Percentiles rank a stretch among this genome's conserved stretches.
These are phyloP conservation scores for Citropsis articulata DNA, from an alignment of 345 rosid genomes.

Conservation along the genomic window DNA sequence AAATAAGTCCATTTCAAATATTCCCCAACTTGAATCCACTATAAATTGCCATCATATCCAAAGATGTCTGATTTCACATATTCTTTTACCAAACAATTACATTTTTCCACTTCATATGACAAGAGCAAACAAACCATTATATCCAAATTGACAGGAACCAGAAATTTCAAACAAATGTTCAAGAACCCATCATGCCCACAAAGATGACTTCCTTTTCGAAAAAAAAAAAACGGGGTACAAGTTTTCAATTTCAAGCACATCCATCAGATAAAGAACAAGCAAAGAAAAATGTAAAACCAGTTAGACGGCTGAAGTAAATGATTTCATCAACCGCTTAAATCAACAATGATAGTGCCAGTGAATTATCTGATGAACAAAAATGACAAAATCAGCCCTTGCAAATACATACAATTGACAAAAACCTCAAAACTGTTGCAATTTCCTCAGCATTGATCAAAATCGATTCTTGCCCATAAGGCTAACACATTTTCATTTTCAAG, in stretches of 20 bases:
- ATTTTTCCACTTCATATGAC: not conserved
- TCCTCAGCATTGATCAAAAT: not conserved
- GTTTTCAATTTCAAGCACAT: slow-evolving; percentile 1
- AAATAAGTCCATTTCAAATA: not conserved
- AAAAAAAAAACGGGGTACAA: not conserved
- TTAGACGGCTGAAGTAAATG: not conserved
- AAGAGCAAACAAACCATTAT: not conserved
- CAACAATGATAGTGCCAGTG: not conserved
- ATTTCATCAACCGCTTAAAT: not conserved
- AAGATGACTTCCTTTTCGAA: not conserved
- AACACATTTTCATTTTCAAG: slow-evolving; percentile 3
- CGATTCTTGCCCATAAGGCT: slow-evolving; percentile 2
- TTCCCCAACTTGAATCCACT: not conserved
- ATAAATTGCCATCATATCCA: not conserved
- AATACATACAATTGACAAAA: not conserved
- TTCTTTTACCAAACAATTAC: not conserved
- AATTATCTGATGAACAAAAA: not conserved
- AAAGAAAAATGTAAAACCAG: not conserved
- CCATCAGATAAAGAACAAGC: not conserved
- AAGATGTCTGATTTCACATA: not conserved
- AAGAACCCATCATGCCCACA: not conserved
- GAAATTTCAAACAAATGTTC: not conserved
- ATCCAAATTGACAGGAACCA: not conserved
- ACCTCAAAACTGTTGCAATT: not conserved
- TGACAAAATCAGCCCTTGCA: not conserved